Evolutionary conservation across 2,329 filamentous ascomycete genomes (phyloP).

Genomic region (Pseudogymnoascus sp.): DNA sequence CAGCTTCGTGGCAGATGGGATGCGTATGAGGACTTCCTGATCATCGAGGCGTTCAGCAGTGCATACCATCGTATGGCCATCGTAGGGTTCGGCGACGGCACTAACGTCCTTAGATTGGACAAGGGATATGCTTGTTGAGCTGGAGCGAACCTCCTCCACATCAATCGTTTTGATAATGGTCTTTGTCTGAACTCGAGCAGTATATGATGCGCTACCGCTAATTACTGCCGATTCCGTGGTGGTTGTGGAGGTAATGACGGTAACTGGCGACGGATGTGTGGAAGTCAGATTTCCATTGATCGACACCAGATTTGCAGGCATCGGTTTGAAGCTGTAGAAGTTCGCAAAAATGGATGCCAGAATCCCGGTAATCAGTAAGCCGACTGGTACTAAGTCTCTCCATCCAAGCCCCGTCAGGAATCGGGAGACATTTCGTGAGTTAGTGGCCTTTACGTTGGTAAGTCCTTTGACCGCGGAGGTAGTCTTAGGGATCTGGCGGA

Average conservation of each 20-base stretch:
- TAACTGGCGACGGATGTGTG: slow-evolving; percentile 24
- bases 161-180: slow-evolving; percentile 29
- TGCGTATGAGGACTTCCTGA: slow-evolving; percentile 48
- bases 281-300: slow-evolving; percentile 19
- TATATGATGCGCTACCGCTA: neutral
- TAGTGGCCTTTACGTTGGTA: neutral
- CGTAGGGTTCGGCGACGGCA: slow-evolving; percentile 19
- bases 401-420: neutral
- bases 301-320: slow-evolving; percentile 23
- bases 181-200: slow-evolving; percentile 15
- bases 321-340: slow-evolving; percentile 28
- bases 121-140: slow-evolving; percentile 33
- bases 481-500: neutral
- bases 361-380: slow-evolving; percentile 5
- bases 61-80: slow-evolving; percentile 33
- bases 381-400: neutral
- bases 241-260: slow-evolving; percentile 20
- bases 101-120: slow-evolving; percentile 35
- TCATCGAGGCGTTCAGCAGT: slow-evolving; percentile 40
- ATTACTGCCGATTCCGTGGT: slow-evolving; percentile 16
- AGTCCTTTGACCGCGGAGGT: neutral
- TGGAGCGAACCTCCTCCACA: slow-evolving; percentile 29
- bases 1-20: slow-evolving; percentile 45
- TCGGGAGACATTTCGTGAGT: neutral
- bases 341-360: slow-evolving; percentile 23